phyloP scores from a whole-genome alignment of 495 filamentous ascomycete genomes.

The Aspergillus leporis region DNA sequence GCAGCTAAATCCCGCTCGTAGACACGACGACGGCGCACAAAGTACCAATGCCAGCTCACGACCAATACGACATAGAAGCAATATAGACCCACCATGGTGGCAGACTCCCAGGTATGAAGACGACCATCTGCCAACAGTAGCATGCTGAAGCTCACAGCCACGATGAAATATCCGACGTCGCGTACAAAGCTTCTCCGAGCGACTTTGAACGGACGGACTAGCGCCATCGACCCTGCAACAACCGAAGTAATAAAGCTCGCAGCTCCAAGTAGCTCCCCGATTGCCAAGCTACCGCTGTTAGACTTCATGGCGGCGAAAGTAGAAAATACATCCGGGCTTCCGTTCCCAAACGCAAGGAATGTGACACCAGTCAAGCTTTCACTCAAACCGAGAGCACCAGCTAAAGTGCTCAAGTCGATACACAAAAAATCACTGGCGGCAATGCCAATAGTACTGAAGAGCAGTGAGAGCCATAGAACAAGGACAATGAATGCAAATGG shows the following conservation, averaged over 20 bases:
- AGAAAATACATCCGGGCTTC: constrained; percentile 98
- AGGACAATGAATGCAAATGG: constrained; percentile 77
- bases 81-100: constrained; percentile 89
- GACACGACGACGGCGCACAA: constrained; percentile 57
- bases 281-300: constrained; percentile 90
- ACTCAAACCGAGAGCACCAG: constrained; percentile 84
- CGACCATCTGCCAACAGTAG: constrained; percentile 81
- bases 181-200: constrained; percentile 84
- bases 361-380: constrained; percentile 97
- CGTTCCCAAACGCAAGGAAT: constrained; percentile 96
- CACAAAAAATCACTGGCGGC: constrained; percentile 98
- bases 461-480: constrained; percentile 78
- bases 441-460: constrained; percentile 98
- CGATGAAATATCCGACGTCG: constrained; percentile 91
- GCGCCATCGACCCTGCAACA: constrained; percentile 96
- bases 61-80: constrained; percentile 87
- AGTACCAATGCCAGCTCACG: constrained; percentile 89
- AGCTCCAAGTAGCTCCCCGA: constrained; percentile 94
- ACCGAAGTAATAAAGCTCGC: constrained; percentile 96
- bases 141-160: constrained; percentile 86
- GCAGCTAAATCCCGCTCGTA: constrained; percentile 67
- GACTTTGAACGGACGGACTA: constrained; percentile 91
- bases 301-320: constrained; percentile 98
- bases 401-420: constrained; percentile 90
- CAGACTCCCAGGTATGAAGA: constrained; percentile 85